Evolutionary conservation across 495 filamentous ascomycete genomes (phyloP).

Genomic region (Mytilinidion resinicola): DNA sequence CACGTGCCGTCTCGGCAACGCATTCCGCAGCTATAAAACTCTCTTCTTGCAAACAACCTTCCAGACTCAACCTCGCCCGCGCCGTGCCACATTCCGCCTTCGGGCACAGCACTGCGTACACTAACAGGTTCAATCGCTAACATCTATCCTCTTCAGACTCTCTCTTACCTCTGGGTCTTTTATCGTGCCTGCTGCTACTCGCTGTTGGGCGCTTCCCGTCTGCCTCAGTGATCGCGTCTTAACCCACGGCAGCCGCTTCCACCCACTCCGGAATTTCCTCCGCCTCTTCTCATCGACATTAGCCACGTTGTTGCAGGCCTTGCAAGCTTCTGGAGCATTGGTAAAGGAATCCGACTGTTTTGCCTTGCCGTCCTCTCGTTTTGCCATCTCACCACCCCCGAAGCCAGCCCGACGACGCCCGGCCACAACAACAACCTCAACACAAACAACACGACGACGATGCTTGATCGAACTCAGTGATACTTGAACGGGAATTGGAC

Average conservation of each 20-base stretch:
- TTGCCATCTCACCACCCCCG: not conserved
- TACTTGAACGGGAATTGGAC: not conserved
- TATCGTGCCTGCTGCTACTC: not conserved
- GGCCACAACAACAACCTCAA: not conserved
- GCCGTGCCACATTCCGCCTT: too few relatives aligned
- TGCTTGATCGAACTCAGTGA: not conserved
- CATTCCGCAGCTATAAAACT: not conserved
- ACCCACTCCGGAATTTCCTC: not conserved
- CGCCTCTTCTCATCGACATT: not conserved
- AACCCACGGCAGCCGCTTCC: slow-evolving; percentile 2
- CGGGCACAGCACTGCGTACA: too few relatives aligned
- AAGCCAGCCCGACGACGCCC: not conserved
- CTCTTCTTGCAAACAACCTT: slow-evolving; percentile 3
- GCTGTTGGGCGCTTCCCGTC: not conserved
- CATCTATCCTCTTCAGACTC: too few relatives aligned
- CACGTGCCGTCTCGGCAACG: not conserved
- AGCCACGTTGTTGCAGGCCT: not conserved
- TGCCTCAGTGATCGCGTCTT: not conserved
- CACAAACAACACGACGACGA: not conserved
- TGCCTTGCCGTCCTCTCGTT: not conserved
- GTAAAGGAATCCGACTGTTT: not conserved
- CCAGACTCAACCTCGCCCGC: not conserved
- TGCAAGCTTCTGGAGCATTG: not conserved
- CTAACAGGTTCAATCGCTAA: too few relatives aligned
- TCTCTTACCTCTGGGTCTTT: not conserved